These are phyloP conservation scores for Conticribra weissflogii DNA, from an alignment of 108 stramenopile genomes.

Conservation along the genomic window DNA sequence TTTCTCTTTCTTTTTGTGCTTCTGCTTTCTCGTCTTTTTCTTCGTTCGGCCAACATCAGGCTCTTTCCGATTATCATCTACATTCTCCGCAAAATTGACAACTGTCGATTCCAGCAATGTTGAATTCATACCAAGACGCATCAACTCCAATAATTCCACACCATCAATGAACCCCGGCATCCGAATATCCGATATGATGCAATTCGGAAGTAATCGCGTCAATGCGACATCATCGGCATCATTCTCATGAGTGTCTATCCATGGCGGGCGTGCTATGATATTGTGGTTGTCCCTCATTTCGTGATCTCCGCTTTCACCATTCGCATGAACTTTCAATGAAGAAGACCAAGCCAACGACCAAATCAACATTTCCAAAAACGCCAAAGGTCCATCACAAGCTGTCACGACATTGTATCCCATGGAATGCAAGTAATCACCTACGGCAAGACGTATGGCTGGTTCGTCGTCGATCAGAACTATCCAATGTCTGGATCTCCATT, in stretches of 20 bases:
- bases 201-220: slow-evolving; percentile 56
- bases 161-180: slow-evolving; percentile 90
- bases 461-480: slow-evolving; percentile 87
- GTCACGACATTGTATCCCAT: slow-evolving; percentile 67
- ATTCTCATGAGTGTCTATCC: slow-evolving; percentile 7
- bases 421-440: slow-evolving; percentile 75
- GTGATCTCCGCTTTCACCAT: no score
- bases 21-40: not conserved
- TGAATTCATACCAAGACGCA: slow-evolving; percentile 14
- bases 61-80: no score
- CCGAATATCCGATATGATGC: slow-evolving; percentile 85
- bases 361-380: slow-evolving; percentile 54
- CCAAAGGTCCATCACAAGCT: slow-evolving; percentile 71
- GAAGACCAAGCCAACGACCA: slow-evolving; percentile 33
- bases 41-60: not conserved
- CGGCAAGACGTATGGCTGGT: slow-evolving; percentile 74
- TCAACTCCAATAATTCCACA: slow-evolving; percentile 63
- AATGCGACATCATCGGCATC: no score
- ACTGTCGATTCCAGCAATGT: no score
- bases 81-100: no score
- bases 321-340: no score
- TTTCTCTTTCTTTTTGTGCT: not conserved
- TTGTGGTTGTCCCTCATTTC: no score
- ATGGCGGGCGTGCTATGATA: slow-evolving; percentile 18
- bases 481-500: slow-evolving; percentile 55